A percentile compares a stretch with the other conserved stretches of the same genome.
phyloP scores from a whole-genome alignment of 768 basidiomycete genomes.

The Hypholoma sublateritium region DNA sequence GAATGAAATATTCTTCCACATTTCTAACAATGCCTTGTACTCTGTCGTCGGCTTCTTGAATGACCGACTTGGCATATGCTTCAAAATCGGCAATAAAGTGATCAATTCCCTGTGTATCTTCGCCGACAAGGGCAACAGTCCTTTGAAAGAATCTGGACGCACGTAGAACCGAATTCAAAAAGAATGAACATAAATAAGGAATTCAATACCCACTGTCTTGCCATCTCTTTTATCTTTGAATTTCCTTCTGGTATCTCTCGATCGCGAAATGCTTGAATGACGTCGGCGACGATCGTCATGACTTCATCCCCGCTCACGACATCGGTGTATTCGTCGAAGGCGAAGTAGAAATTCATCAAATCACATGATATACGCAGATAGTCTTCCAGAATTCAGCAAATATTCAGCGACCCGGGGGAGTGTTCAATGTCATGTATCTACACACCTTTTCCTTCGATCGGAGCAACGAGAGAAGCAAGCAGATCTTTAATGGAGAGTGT shows the following conservation, averaged over 20 bases:
- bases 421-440: neutral
- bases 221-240: slow-evolving; percentile 36
- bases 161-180: neutral
- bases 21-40: slow-evolving; percentile 29
- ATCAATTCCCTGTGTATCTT: slow-evolving; percentile 14
- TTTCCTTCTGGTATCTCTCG: slow-evolving; percentile 1
- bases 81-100: slow-evolving; percentile 26
- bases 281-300: slow-evolving; percentile 27
- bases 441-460: slow-evolving; percentile 3
- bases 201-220: slow-evolving; percentile 38
- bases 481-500: neutral
- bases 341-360: slow-evolving; percentile 49
- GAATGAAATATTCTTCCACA: slow-evolving; percentile 39
- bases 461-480: slow-evolving; percentile 4
- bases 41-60: slow-evolving; percentile 45
- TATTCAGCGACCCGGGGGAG: neutral
- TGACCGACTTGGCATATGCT: slow-evolving; percentile 31
- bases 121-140: slow-evolving; percentile 12
- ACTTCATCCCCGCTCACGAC: slow-evolving; percentile 28
- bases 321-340: slow-evolving; percentile 53
- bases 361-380: slow-evolving; percentile 33
- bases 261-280: slow-evolving; percentile 38
- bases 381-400: neutral
- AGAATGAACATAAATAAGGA: neutral
- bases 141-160: slow-evolving; percentile 16